phyloP scores from a whole-genome alignment of 768 basidiomycete genomes.

The Agaricus bisporus region DNA sequence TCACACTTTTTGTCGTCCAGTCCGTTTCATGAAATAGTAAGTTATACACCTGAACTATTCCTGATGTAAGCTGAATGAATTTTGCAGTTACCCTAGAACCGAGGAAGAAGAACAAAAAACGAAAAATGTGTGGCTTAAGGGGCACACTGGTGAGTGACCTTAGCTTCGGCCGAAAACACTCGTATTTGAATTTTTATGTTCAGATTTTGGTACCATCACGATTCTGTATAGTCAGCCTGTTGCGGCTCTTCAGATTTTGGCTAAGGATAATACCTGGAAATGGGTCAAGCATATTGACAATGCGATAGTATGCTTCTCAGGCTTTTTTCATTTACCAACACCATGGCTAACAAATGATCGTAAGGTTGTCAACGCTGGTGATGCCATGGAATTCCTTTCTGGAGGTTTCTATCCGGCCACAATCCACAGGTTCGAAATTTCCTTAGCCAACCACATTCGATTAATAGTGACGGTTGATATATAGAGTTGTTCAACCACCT shows the following conservation, averaged over 20 bases:
- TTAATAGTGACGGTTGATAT: not conserved
- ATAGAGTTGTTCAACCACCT: constrained; percentile 39
- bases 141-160: constrained; percentile 41
- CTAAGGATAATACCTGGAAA: constrained; percentile 45
- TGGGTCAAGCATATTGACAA: constrained; percentile 57
- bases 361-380: constrained; percentile 56
- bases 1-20: constrained; percentile 22
- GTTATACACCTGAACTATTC: constrained; percentile 10
- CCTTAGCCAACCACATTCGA: not conserved
- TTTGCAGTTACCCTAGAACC: constrained; percentile 41
- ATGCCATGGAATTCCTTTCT: constrained; percentile 53
- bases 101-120: constrained; percentile 44
- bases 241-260: constrained; percentile 50
- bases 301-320: constrained; percentile 36
- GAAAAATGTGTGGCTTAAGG: constrained; percentile 57
- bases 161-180: too few relatives aligned
- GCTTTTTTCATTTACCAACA: not conserved
- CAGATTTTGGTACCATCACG: constrained; percentile 50
- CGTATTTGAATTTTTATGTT: too few relatives aligned
- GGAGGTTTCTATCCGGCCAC: constrained; percentile 57
- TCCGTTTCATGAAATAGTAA: constrained; percentile 65
- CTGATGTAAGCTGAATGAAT: not conserved
- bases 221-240: constrained; percentile 60
- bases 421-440: constrained; percentile 33
- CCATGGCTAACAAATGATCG: too few relatives aligned